A percentile compares a stretch with the other conserved stretches of the same genome.
phyloP scores from a whole-genome alignment of 169 alveolate genomes.

The Perkinsus olseni region DNA sequence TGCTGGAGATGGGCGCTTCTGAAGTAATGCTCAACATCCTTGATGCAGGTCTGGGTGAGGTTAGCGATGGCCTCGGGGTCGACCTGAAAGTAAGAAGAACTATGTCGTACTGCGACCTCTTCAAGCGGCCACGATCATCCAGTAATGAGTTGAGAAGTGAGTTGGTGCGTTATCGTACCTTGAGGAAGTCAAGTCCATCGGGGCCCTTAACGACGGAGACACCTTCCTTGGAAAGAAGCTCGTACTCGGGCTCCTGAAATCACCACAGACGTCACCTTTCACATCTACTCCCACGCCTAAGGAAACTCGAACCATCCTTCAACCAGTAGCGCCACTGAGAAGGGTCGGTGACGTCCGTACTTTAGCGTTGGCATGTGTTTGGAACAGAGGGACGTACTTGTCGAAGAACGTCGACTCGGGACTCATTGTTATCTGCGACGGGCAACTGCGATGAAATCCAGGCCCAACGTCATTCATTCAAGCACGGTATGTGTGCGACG shows the following conservation, averaged over 20 bases:
- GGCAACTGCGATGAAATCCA: no score
- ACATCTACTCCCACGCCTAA: no score
- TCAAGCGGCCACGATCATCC: no score
- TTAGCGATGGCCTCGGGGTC: neutral
- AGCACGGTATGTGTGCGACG: no score
- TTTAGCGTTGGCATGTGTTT: neutral
- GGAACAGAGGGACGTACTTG: neutral
- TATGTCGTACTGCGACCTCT: no score
- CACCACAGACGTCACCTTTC: neutral
- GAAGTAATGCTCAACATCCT: constrained; percentile 8
- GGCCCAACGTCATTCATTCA: no score
- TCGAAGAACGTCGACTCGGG: neutral
- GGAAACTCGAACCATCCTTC: no score
- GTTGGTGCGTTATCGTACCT: neutral
- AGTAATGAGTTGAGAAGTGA: no score
- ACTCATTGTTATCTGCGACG: neutral
- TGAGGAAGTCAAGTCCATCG: neutral
- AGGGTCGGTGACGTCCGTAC: neutral
- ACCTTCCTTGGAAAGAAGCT: neutral
- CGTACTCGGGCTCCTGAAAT: neutral
- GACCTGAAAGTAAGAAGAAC: neutral
- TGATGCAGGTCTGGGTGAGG: neutral
- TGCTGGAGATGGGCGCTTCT: constrained; percentile 1
- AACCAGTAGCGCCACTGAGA: no score
- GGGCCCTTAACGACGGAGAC: neutral